These are phyloP conservation scores for Acacia melanoxylon DNA, from an alignment of 306 rosid species.

Conservation along the genomic window DNA sequence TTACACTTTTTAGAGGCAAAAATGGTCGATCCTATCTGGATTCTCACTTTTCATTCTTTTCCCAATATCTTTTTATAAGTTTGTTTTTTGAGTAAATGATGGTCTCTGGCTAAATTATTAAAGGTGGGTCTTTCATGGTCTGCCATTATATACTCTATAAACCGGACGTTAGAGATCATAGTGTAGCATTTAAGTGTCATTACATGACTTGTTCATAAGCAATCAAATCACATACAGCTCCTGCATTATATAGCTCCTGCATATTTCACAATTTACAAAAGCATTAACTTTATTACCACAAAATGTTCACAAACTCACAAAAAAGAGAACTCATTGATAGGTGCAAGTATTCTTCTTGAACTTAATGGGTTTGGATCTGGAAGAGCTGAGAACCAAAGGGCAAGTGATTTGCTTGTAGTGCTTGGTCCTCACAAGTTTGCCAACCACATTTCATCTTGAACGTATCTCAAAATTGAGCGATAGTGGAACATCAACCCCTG, in stretches of 20 bases:
- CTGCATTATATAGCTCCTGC: too few species aligned
- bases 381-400: conserved; percentile 43
- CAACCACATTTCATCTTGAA: conserved; percentile 58
- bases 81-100: too few species aligned
- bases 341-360: conserved; percentile 54
- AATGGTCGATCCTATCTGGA: not conserved
- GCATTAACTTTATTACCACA: conserved; percentile 33
- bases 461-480: conserved; percentile 45
- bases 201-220: not conserved
- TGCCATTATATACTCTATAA: not conserved
- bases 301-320: not conserved
- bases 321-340: conserved; percentile 30
- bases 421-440: conserved; percentile 60
- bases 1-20: not conserved
- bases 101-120: too few species aligned
- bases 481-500: conserved; percentile 43
- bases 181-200: not conserved
- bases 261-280: conserved; percentile 13
- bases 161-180: too few species aligned
- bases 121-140: too few species aligned
- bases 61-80: not conserved
- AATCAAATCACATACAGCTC: not conserved
- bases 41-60: not conserved
- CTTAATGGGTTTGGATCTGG: conserved; percentile 46
- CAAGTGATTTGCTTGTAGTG: conserved; percentile 54